Conservation (phyloP, 2,329 filamentous ascomycete species). For the Albophoma yamanashiensis region DNA sequence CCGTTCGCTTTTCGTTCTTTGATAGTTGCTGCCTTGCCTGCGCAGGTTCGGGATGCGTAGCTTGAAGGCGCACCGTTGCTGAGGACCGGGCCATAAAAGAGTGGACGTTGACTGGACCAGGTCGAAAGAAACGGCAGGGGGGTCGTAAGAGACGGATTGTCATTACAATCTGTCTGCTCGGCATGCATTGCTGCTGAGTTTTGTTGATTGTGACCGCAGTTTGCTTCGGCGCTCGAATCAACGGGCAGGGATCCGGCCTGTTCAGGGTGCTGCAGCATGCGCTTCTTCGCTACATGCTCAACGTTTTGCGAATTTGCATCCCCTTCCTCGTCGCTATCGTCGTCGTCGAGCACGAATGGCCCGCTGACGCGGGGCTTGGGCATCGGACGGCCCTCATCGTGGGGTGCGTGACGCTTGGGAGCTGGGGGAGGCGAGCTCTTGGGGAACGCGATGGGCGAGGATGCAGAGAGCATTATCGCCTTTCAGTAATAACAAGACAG, state of each 20-base stretch:
- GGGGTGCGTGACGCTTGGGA: conserved; percentile 24
- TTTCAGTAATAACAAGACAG: not conserved
- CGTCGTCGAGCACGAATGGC: conserved; percentile 27
- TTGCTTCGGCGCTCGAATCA: conserved; percentile 1
- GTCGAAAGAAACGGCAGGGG: conserved; percentile 2
- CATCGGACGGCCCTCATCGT: conserved; percentile 22
- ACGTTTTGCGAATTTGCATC: conserved; percentile 1
- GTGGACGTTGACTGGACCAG: conserved; percentile 10
- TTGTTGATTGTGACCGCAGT: not conserved
- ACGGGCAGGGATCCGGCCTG: not conserved
- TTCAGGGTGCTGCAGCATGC: conserved; percentile 16
- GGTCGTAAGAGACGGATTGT: not conserved
- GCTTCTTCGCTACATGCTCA: conserved; percentile 17
- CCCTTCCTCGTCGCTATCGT: conserved; percentile 18
- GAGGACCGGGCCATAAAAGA: conserved; percentile 18
- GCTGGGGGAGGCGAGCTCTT: conserved; percentile 31
- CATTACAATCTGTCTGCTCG: not conserved
- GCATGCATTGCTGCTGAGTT: not conserved
- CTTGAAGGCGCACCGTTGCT: conserved; percentile 12
- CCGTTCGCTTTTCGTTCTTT: conserved; percentile 37
- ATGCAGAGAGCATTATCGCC: conserved; percentile 42
- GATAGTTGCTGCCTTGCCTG: conserved; percentile 46
- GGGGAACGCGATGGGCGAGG: conserved; percentile 48
- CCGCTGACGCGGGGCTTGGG: conserved; percentile 22
- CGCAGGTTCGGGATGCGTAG: conserved; percentile 41